Base-by-base conservation (phyloP, 139 green algal species). In the Pseudopediastrum boryanum region DNA sequence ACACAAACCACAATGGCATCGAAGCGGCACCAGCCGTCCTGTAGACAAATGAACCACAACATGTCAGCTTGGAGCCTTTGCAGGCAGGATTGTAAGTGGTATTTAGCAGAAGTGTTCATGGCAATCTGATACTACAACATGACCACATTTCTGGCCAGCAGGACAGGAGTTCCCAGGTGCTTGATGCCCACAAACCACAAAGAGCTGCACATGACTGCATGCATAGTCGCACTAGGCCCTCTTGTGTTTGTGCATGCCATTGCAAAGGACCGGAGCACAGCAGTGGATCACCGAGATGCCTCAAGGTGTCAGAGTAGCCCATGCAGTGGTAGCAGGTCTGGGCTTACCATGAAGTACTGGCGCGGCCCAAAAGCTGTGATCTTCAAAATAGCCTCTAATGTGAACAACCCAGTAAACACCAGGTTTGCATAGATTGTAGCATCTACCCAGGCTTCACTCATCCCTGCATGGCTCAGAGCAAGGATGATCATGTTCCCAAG, bases 1-100 rank as follows among this genome's bases (percentile, higher is more conserved):
- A 89, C 58, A 4, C 59, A 27, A 27, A 90, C 86, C 4, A 95
- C 85, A 19, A 87, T 21, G 68, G 92, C 83, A 58, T 94, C 92
- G 77, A 95, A 94, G 31, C 67, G 52, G 84, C 92, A 92, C 92
- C 92, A 95, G 31, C 8, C 41, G 65, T 93, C 85, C 52, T 85
- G 68, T 23, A 19, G 16, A 25, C 25, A 19, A 12, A 16, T 16
- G n/a, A n/a, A n/a, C n/a, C n/a, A n/a, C n/a, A n/a, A n/a, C n/a
- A n/a, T n/a, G n/a, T n/a, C n/a, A n/a, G n/a, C n/a, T n/a, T n/a
- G n/a, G n/a, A n/a, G n/a, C n/a, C n/a, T n/a, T n/a, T n/a, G n/a
- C n/a, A n/a, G n/a, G n/a, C n/a, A n/a, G n/a, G n/a, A n/a, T n/a
- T n/a, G n/a, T n/a, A n/a, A n/a, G n/a, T n/a, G n/a, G n/a, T n/a